phyloP scores from a whole-genome alignment of 495 filamentous ascomycete genomes.

The Daldinia decipiens region DNA sequence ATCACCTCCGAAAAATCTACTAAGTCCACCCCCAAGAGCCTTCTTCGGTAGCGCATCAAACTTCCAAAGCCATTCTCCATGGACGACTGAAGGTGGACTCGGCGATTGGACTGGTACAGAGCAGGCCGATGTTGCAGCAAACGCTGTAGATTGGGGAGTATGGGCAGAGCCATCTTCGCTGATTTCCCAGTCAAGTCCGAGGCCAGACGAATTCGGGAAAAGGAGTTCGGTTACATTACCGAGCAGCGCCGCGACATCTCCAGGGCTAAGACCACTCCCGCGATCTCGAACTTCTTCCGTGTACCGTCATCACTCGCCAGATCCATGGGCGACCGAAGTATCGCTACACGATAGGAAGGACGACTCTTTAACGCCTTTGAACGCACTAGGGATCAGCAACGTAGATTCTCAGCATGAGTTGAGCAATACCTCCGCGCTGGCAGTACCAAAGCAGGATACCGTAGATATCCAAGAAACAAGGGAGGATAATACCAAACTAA shows the following conservation, averaged over 20 bases:
- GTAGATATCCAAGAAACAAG: neutral
- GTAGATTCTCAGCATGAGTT: neutral
- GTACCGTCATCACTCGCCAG: conserved; percentile 61
- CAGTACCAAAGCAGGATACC: conserved; percentile 7
- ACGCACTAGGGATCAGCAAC: conserved; percentile 3
- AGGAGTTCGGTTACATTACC: conserved; percentile 56
- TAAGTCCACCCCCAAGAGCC: conserved; percentile 58
- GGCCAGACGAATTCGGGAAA: conserved; percentile 45
- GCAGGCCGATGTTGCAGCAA: conserved; percentile 33
- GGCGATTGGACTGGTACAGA: conserved; percentile 54
- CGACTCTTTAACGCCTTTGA: conserved; percentile 6
- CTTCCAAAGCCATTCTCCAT: conserved; percentile 53
- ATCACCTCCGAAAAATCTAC: conserved; percentile 50
- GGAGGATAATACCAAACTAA: neutral
- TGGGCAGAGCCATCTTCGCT: conserved; percentile 49
- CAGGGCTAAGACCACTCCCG: conserved; percentile 39
- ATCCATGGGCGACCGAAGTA: conserved; percentile 60
- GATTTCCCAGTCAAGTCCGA: conserved; percentile 49
- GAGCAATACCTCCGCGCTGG: neutral
- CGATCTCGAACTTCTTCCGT: conserved; percentile 50
- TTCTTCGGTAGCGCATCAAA: conserved; percentile 54
- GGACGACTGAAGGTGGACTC: conserved; percentile 57
- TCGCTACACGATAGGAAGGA: conserved; percentile 32
- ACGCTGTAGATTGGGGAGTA: conserved; percentile 52
- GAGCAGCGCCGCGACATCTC: conserved; percentile 49